Conservation (phyloP, 352 stramenopile genomes). For the Globisporangium emineosum region DNA sequence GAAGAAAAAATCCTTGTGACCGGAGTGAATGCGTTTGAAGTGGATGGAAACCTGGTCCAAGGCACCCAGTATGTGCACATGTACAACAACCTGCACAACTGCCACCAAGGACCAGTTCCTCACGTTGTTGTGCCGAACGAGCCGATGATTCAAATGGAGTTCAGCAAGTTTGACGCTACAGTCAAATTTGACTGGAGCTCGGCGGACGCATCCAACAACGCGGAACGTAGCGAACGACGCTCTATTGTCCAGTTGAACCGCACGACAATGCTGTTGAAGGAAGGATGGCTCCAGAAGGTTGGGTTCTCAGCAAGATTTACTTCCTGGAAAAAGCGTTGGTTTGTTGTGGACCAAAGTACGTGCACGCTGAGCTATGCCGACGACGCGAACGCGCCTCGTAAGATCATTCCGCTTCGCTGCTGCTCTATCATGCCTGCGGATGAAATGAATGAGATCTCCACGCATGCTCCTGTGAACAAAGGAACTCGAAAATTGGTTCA, state of each 20-base stretch:
- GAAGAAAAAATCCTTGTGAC: conserved; percentile 81
- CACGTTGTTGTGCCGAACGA: conserved; percentile 67
- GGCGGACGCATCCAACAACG: conserved; percentile 18
- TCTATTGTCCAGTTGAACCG: conserved; percentile 55
- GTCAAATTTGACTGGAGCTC: conserved; percentile 81
- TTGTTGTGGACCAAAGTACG: conserved; percentile 74
- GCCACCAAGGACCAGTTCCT: conserved; percentile 63
- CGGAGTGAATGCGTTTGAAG: conserved; percentile 80
- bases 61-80: conserved; percentile 75
- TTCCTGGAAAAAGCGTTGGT: conserved; percentile 75
- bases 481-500: conserved; percentile 75
- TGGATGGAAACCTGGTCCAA: conserved; percentile 64
- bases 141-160: conserved; percentile 70
- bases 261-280: conserved; percentile 64
- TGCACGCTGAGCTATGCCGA: conserved; percentile 81
- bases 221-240: conserved; percentile 39
- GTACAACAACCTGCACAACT: conserved; percentile 80
- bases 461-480: conserved; percentile 81
- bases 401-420: conserved; percentile 68
- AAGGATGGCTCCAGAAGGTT: conserved; percentile 83
- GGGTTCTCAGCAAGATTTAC: conserved; percentile 69
- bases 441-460: conserved; percentile 87
- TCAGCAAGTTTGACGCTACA: conserved; percentile 49
- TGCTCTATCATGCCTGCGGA: conserved; percentile 72
- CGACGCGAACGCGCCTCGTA: conserved; percentile 53